Base-by-base conservation (phyloP, 208 protist species). In the Trypanosomatidae sp. region DNA sequence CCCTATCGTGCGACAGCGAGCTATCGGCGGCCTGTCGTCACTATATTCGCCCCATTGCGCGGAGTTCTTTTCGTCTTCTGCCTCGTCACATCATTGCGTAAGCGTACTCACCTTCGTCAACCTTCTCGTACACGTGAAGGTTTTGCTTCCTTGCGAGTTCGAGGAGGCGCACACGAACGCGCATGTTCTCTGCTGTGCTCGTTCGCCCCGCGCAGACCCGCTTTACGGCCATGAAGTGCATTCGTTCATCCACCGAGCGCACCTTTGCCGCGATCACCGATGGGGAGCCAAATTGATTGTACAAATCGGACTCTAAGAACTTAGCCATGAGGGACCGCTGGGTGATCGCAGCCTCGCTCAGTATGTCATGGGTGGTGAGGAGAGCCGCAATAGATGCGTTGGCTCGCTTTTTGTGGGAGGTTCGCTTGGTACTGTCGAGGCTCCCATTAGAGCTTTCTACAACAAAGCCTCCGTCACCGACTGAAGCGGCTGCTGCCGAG, bases 141-240 rank as follows among this genome's bases (percentile, higher is more conserved):
- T 88, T 79, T 25, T 89, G 79, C 64, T 80, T 68, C 10, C 44
- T 17, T 7, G 89, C 89, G 9, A 60, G 22, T 33, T 66, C 50
- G 25, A 92, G 77, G 47, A 91, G 49, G 6, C 28, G 69, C 8
- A 44, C 36, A 8, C 67, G 73, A 33, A 7, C 43, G n/a, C 55
- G 71, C 22, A 36, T 44, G 43, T 65, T 67, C 10, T 12, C 44
- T n/a, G n/a, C 15, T 0, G 44, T 64, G 67, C 65, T 64, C 9
- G 4, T 66, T 3, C 77, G 22, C 1, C 25, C 49, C 0, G 7
- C 79, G 3, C 86, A 68, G 1, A 67, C 44, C 5, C 80, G 77
- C 44, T 79, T 82, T 0, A 92, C 68, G 4, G 82, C 91, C 85
- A 96, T 84, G 52, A 96, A 79, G 68, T 96, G 87, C 71, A 80